Percentiles rank a stretch among this genome's conserved stretches.
Evolutionary conservation across 73 alveolate species (phyloP).

Genomic region (Uronychia setigera): DNA sequence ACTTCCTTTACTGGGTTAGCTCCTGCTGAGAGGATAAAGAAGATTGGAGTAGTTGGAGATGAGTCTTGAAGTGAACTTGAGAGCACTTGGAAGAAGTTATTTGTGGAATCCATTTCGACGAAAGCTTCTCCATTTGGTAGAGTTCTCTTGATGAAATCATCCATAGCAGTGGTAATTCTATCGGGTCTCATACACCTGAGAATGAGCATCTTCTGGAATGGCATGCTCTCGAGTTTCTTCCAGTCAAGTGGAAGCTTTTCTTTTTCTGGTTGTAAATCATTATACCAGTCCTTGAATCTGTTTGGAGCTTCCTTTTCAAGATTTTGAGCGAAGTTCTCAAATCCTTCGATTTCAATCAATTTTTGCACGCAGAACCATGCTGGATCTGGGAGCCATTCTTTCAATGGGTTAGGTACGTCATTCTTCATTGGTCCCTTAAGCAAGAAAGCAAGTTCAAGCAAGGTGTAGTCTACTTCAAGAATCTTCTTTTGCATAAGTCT

Average conservation of each 20-base stretch:
- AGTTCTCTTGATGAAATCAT: conserved; percentile 95
- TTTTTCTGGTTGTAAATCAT: conserved; percentile 98
- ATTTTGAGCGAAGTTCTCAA: conserved; percentile 94
- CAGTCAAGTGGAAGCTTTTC: conserved; percentile 99
- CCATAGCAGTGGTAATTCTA: conserved; percentile 97
- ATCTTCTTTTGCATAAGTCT: conserved; percentile 98
- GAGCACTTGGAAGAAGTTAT: conserved; percentile 91
- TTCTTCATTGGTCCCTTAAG: conserved; percentile 92
- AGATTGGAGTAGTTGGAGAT: conserved; percentile 98
- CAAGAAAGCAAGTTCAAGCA: conserved; percentile 85
- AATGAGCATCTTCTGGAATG: conserved; percentile 98
- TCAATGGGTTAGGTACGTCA: conserved; percentile 95
- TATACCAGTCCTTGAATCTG: conserved; percentile 99
- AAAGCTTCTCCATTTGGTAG: conserved; percentile 81
- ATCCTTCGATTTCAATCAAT: conserved; percentile 97
- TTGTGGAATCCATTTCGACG: conserved; percentile 92
- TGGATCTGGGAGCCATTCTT: conserved; percentile 97
- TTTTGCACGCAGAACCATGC: conserved; percentile 98
- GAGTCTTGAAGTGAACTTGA: conserved; percentile 94
- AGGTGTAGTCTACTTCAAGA: conserved; percentile 78
- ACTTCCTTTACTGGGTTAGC: conserved; percentile 99
- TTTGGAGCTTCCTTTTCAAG: conserved; percentile 99
- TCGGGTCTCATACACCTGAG: conserved; percentile 99
- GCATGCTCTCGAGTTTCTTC: conserved; percentile 97
- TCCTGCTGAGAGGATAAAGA: conserved; percentile 99